These are phyloP conservation scores for Phycomyces blakesleeanus DNA, from an alignment of 192 early-diverging fungal genomes.

Conservation along the genomic window DNA sequence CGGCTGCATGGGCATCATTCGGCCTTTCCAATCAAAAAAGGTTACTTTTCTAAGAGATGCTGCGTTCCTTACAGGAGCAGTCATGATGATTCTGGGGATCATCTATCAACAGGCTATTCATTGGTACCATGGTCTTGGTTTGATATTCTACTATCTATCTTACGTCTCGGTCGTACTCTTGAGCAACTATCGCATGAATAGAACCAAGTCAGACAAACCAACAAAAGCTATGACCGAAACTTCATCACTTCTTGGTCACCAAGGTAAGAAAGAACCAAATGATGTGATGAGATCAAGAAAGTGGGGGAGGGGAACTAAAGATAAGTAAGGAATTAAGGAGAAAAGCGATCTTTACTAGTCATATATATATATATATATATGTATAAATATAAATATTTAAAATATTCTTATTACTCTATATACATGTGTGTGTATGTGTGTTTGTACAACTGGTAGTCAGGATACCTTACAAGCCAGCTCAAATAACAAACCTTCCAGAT, in stretches of 20 bases:
- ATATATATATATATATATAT: too few relatives aligned
- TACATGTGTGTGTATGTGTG: too few relatives aligned
- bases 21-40: slow-evolving; percentile 66
- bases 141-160: slow-evolving; percentile 54
- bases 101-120: slow-evolving; percentile 53
- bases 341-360: too few relatives aligned
- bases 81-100: slow-evolving; percentile 49
- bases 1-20: slow-evolving; percentile 75
- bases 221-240: slow-evolving; percentile 15
- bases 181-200: slow-evolving; percentile 13
- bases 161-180: slow-evolving; percentile 59
- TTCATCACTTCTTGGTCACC: slow-evolving; percentile 9
- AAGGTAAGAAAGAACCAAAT: too few relatives aligned
- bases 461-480: too few relatives aligned
- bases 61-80: slow-evolving; percentile 64
- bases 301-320: too few relatives aligned
- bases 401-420: too few relatives aligned
- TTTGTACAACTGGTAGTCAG: too few relatives aligned
- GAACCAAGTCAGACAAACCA: not conserved
- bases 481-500: too few relatives aligned
- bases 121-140: slow-evolving; percentile 41
- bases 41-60: slow-evolving; percentile 75
- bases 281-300: too few relatives aligned
- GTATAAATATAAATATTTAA: too few relatives aligned
- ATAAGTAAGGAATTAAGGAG: too few relatives aligned